Base-by-base conservation (phyloP, 202 grass and related monocot species). In the Hordeum pubiflorum region DNA sequence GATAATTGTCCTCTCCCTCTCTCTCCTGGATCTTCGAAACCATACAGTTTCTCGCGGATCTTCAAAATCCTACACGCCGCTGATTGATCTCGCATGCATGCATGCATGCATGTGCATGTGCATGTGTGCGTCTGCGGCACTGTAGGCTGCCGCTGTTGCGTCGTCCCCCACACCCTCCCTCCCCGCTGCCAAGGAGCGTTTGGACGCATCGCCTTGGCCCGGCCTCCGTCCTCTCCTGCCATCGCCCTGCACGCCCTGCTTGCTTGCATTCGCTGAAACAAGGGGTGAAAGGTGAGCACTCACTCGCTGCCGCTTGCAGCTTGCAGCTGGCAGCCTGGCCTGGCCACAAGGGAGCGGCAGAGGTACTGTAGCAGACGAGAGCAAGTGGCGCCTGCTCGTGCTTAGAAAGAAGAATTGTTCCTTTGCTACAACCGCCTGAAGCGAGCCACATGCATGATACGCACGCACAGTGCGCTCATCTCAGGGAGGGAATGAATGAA, bases 161-260 rank as follows among this genome's bases (percentile, higher is more conserved):
- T 23, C 41, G 43, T 56, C 60, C 59, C 81, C 70, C 72, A 67
- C 48, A 52, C 21, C 43, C 63, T 21, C 72, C 70, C 33, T 76
- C 27, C 27, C 27, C 27, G 70, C 48, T 44, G 77, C 40, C 3
- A 69, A 88, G 80, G 54, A 54, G 64, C 17, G 17, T 66, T 86
- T 86, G 79, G 87, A 82, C 79, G n/a, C 31, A 75, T 62, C 71
- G 74, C 50, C 59, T 68, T 86, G 71, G 81, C 77, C 54, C 4
- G 43, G 12, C 68, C 58, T 82, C 65, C 0, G 15, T n/a, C 37
- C 32, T 43, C 18, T 22, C 52, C 27, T 62, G 69, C 24, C 39
- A 27, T 40, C 6, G 76, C 54, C 54, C 77, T 77, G 77, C 78
- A 12, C 59, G 46, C 74, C 36, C 10, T 71, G 58, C 75, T 10